A percentile compares a stretch with the other conserved stretches of the same genome.
These are phyloP conservation scores for Seiridium cupressi DNA, from an alignment of 2,329 filamentous ascomycete genomes.

Conservation along the genomic window DNA sequence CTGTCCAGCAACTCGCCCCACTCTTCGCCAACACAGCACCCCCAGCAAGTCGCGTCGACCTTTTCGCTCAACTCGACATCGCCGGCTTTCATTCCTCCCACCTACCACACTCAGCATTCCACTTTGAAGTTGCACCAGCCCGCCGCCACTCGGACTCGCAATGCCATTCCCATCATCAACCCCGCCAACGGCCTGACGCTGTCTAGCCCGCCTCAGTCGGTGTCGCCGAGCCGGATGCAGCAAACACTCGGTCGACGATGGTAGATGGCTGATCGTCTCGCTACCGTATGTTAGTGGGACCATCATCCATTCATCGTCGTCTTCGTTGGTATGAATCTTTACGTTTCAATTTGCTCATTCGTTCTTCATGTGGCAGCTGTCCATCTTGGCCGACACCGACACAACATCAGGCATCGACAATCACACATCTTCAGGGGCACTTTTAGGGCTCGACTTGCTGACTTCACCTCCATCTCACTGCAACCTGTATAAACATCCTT, in stretches of 20 bases:
- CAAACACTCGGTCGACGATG: slow-evolving; percentile 52
- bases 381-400: slow-evolving; percentile 50
- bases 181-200: slow-evolving; percentile 85
- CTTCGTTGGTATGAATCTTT: slow-evolving; percentile 27
- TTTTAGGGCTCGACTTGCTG: slow-evolving; percentile 25
- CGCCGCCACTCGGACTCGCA: slow-evolving; percentile 82
- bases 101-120: slow-evolving; percentile 63
- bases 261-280: slow-evolving; percentile 39
- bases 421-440: slow-evolving; percentile 28
- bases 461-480: slow-evolving; percentile 15
- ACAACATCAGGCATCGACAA: slow-evolving; percentile 44
- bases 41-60: slow-evolving; percentile 72
- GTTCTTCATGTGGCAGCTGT: slow-evolving; percentile 36
- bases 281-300: slow-evolving; percentile 31
- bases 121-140: slow-evolving; percentile 87
- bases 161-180: slow-evolving; percentile 97
- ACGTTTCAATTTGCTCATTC: slow-evolving; percentile 31
- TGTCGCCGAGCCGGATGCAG: slow-evolving; percentile 62
- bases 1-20: slow-evolving; percentile 92
- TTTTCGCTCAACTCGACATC: slow-evolving; percentile 72
- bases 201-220: slow-evolving; percentile 79
- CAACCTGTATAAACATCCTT: slow-evolving; percentile 48
- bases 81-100: slow-evolving; percentile 63
- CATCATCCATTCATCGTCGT: slow-evolving; percentile 32
- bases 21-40: slow-evolving; percentile 86